Percentiles rank a stretch among this genome's conserved stretches.
Conservation (phyloP, 768 basidiomycete genomes). For the Paxillus involutus region DNA sequence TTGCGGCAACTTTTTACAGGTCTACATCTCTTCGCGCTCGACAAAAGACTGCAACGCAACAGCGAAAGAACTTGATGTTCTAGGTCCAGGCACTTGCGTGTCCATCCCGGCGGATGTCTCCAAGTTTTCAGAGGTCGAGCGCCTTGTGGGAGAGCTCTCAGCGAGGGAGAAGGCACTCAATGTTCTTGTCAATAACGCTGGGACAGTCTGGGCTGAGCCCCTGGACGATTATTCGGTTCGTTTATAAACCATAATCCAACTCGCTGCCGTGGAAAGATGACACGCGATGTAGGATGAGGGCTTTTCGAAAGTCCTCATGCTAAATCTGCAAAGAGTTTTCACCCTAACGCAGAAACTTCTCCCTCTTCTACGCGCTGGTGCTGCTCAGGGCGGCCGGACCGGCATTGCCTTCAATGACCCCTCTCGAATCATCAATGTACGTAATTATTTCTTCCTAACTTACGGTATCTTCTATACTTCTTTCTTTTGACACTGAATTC, state of each 20-base stretch:
- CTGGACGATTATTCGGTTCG: constrained; percentile 47
- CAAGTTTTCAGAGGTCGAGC: constrained; percentile 51
- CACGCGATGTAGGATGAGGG: constrained; percentile 43
- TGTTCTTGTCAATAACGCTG: constrained; percentile 65
- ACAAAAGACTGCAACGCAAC: constrained; percentile 50
- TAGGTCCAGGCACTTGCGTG: constrained; percentile 56
- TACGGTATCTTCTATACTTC: neutral
- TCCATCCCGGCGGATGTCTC: constrained; percentile 55
- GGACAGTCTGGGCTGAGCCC: constrained; percentile 52
- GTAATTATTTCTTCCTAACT: constrained; percentile 9
- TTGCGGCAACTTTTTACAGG: constrained; percentile 28
- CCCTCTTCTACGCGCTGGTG: constrained; percentile 53
- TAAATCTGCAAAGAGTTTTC: constrained; percentile 66
- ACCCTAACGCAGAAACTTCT: constrained; percentile 60
- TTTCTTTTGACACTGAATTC: neutral
- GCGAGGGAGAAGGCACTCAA: constrained; percentile 54
- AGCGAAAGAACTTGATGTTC: constrained; percentile 48
- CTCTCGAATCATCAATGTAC: constrained; percentile 60
- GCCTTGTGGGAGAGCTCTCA: constrained; percentile 49
- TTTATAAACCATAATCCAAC: constrained; percentile 5
- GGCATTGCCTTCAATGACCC: constrained; percentile 42
- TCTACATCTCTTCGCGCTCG: constrained; percentile 64
- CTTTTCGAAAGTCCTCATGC: constrained; percentile 58
- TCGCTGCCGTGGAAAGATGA: constrained; percentile 1
- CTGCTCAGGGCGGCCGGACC: constrained; percentile 37